phyloP scores from a whole-genome alignment of 495 filamentous ascomycete genomes.

The Alectoria sarmentosa region DNA sequence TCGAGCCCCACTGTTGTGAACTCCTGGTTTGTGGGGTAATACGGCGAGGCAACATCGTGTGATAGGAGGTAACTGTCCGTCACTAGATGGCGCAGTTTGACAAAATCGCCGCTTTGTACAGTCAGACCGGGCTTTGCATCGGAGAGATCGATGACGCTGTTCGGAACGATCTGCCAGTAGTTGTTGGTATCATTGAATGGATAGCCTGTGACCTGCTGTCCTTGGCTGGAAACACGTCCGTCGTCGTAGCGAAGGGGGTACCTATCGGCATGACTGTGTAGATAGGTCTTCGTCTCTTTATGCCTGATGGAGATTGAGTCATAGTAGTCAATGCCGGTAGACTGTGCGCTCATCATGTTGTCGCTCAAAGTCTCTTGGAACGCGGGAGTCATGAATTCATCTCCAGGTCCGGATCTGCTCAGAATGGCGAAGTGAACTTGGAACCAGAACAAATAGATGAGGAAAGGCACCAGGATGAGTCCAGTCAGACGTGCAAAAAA shows the following conservation, averaged over 20 bases:
- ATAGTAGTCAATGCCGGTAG: constrained; percentile 80
- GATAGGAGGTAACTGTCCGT: constrained; percentile 84
- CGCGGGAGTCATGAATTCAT: constrained; percentile 97
- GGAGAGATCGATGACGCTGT: constrained; percentile 42
- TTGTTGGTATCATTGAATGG: constrained; percentile 99
- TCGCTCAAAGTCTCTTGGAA: constrained; percentile 96
- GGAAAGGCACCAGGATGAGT: constrained; percentile 83
- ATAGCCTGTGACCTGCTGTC: constrained; percentile 96
- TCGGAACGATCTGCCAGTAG: constrained; percentile 88
- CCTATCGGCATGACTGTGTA: constrained; percentile 84
- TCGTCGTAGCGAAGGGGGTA: constrained; percentile 97
- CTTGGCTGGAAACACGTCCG: constrained; percentile 93
- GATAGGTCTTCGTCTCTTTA: constrained; percentile 93
- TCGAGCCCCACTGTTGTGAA: constrained; percentile 78
- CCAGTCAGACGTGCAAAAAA: constrained; percentile 77
- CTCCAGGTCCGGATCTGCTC: constrained; percentile 81
- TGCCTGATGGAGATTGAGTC: constrained; percentile 83
- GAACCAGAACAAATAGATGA: constrained; percentile 99
- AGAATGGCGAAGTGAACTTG: constrained; percentile 96
- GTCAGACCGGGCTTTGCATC: constrained; percentile 41
- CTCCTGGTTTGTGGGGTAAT: constrained; percentile 95
- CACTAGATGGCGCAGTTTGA: constrained; percentile 80
- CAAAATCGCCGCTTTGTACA: constrained; percentile 78
- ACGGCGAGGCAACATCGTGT: constrained; percentile 98
- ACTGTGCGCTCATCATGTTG: constrained; percentile 82